Conservation (phyloP, 225 moss, liverwort and hornwort genomes). For the Polytrichum formosum region DNA sequence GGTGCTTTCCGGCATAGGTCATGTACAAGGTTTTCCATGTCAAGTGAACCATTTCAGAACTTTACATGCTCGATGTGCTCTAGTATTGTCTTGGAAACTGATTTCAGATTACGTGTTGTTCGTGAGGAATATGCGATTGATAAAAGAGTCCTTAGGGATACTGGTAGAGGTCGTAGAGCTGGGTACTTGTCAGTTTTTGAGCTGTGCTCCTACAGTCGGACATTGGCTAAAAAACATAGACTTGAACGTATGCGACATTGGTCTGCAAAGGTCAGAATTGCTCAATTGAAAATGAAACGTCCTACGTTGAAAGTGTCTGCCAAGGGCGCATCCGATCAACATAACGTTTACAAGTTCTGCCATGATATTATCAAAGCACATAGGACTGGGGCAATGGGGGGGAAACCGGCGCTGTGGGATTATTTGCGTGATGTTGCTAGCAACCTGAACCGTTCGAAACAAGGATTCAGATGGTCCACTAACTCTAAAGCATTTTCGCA, state of each 20-base stretch:
- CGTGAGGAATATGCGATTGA: too few species aligned
- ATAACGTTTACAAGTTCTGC: not conserved
- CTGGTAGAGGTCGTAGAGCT: too few species aligned
- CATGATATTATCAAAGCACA: not conserved
- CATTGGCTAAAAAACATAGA: too few species aligned
- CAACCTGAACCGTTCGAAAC: not conserved
- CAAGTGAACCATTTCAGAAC: too few species aligned
- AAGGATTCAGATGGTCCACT: not conserved
- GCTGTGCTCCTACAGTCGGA: too few species aligned
- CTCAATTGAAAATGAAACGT: not conserved
- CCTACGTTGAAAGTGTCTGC: not conserved
- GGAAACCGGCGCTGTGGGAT: not conserved
- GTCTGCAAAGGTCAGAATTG: not conserved
- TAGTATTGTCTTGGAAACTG: too few species aligned
- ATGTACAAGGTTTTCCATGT: too few species aligned
- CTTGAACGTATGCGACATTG: not conserved
- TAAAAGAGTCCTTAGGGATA: too few species aligned
- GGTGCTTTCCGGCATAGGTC: too few species aligned
- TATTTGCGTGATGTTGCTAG: not conserved
- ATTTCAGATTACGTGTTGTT: too few species aligned
- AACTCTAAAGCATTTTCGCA: not conserved
- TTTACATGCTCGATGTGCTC: too few species aligned
- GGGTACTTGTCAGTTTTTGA: too few species aligned
- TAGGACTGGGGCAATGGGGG: not conserved
- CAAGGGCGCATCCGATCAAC: not conserved